phyloP scores from a whole-genome alignment of 2,329 filamentous ascomycete genomes.

The Fusarium sp. region DNA sequence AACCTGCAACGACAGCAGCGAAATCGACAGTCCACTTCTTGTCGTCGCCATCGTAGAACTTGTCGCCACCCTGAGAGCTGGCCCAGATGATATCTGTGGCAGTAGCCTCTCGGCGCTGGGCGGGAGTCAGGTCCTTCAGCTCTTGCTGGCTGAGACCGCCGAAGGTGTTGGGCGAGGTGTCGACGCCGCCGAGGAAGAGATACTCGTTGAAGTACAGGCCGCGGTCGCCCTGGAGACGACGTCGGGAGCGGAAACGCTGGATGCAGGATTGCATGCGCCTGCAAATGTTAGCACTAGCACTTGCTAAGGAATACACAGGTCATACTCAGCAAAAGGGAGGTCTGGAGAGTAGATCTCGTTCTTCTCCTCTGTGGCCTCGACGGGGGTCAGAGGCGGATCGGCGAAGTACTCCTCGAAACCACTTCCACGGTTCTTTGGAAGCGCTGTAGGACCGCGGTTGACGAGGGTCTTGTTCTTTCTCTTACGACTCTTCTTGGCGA shows the following conservation, averaged over 20 bases:
- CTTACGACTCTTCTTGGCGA: constrained; percentile 34
- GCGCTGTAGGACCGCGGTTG: constrained; percentile 52
- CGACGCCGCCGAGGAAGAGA: constrained; percentile 83
- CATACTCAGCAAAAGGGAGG: constrained; percentile 66
- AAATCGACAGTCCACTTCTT: constrained; percentile 85
- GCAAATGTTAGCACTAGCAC: constrained; percentile 20
- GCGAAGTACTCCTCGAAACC: constrained; percentile 85
- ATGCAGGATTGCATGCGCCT: constrained; percentile 88
- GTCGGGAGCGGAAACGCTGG: constrained; percentile 79
- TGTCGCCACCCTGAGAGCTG: constrained; percentile 52
- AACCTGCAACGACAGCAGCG: constrained; percentile 77
- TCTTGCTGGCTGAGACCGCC: constrained; percentile 68
- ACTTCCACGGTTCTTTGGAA: constrained; percentile 59
- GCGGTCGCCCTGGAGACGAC: constrained; percentile 74
- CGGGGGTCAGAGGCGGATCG: constrained; percentile 79
- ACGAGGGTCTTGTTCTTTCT: constrained; percentile 15
- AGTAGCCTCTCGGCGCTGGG: constrained; percentile 69
- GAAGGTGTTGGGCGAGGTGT: constrained; percentile 66
- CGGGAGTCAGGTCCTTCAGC: constrained; percentile 61
- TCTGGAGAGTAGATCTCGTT: constrained; percentile 70
- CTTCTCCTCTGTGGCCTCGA: constrained; percentile 71
- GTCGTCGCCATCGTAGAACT: constrained; percentile 61
- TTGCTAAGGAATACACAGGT: background rate
- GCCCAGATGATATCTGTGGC: constrained; percentile 69
- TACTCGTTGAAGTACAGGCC: constrained; percentile 79